Conservation (phyloP, 1,139 yeast genomes). For the Blastobotrys apis region DNA sequence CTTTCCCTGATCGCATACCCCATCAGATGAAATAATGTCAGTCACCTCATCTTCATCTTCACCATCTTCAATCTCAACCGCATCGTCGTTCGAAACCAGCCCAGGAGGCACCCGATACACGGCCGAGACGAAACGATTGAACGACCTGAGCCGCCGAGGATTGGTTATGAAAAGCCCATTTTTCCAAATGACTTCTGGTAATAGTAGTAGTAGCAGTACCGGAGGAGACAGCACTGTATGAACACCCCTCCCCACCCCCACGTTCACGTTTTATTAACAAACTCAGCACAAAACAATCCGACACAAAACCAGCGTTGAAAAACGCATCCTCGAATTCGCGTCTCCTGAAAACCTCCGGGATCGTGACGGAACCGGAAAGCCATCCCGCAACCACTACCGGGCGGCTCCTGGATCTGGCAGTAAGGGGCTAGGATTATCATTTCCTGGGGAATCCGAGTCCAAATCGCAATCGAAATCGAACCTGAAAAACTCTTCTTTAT, state of each 20-base stretch:
- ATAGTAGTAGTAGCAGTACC: too few species aligned
- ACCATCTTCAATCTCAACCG: constrained; percentile 1
- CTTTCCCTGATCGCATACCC: too few species aligned
- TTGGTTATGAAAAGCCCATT: constrained; percentile 18
- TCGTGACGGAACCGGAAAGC: too few species aligned
- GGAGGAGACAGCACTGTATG: not conserved
- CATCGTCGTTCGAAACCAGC: not conserved
- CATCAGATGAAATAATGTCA: too few species aligned
- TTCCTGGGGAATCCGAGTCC: too few species aligned
- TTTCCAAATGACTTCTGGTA: constrained; percentile 10
- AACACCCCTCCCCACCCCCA: not conserved
- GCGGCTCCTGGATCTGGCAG: too few species aligned
- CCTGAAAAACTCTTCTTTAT: not conserved
- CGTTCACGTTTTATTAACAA: too few species aligned
- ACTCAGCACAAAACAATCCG: too few species aligned
- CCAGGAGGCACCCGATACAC: constrained; percentile 1
- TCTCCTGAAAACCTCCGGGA: too few species aligned
- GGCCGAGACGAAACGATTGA: constrained; percentile 3
- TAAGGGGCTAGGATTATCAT: not conserved
- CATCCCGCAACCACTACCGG: too few species aligned
- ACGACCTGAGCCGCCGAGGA: constrained; percentile 16
- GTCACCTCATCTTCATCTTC: not conserved
- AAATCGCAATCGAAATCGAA: not conserved
- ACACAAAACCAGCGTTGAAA: too few species aligned
- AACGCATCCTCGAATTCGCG: too few species aligned